A percentile compares a stretch with the other conserved stretches of the same genome.
Evolutionary conservation across 768 basidiomycete genomes (phyloP).

Genomic region (Termitomyces sp.): DNA sequence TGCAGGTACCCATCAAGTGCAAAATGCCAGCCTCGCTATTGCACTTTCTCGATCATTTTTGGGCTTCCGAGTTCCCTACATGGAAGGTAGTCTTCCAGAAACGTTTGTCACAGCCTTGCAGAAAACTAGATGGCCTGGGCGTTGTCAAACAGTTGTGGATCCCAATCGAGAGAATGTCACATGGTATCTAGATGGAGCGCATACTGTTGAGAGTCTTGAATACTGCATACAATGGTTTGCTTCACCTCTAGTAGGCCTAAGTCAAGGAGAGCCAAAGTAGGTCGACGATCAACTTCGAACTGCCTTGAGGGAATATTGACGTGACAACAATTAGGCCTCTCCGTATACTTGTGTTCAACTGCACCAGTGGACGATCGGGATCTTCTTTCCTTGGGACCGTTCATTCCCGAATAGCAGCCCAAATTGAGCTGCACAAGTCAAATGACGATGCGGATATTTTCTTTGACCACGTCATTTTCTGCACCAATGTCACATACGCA

Average conservation of each 20-base stretch:
- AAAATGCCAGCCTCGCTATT: constrained; percentile 86
- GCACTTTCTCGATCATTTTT: constrained; percentile 67
- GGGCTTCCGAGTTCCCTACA: constrained; percentile 20
- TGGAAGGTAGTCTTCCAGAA: constrained; percentile 35
- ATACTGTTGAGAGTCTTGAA: constrained; percentile 85
- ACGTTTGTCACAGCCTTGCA: constrained; percentile 58
- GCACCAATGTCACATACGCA: constrained; percentile 91
- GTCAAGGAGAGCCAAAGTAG: constrained; percentile 16
- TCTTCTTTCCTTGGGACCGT: constrained; percentile 60
- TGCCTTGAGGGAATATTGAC: constrained; percentile 1
- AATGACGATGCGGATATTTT: constrained; percentile 37
- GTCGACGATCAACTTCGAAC: constrained; percentile 5
- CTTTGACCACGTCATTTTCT: constrained; percentile 89
- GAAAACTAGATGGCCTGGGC: constrained; percentile 83
- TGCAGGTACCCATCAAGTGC: constrained; percentile 77
- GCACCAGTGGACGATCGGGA: constrained; percentile 86
- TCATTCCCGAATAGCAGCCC: constrained; percentile 41
- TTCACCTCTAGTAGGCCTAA: constrained; percentile 47
- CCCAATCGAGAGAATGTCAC: constrained; percentile 43
- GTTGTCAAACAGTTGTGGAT: constrained; percentile 82
- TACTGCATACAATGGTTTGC: constrained; percentile 91
- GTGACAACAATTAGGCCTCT: constrained; percentile 18
- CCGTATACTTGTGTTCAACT: constrained; percentile 88
- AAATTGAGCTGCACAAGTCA: constrained; percentile 35
- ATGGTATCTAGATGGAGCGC: constrained; percentile 96